Conservation (phyloP, 768 basidiomycete genomes). For the Lactarius trivialis region DNA sequence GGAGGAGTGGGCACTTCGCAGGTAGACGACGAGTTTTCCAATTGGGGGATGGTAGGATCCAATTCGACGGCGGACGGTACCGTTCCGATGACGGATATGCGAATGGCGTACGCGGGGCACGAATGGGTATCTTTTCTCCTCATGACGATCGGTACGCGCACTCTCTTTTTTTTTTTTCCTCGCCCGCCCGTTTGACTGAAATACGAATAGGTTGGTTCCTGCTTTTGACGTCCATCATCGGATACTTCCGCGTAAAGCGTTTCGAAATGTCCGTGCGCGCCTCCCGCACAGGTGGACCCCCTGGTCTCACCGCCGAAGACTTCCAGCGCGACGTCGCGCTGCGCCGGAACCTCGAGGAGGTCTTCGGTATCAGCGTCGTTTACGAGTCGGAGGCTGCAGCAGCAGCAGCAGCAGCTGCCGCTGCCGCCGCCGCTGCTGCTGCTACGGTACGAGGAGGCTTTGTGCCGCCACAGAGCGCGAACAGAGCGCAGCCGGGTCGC, state of each 20-base stretch:
- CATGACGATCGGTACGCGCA: conserved; percentile 69
- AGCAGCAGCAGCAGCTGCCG: too few species aligned
- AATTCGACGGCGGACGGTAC: conserved; percentile 16
- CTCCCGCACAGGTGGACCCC: conserved; percentile 12
- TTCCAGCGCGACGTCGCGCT: conserved; percentile 8
- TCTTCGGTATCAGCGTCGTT: conserved; percentile 18
- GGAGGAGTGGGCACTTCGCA: neutral
- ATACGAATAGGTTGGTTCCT: conserved; percentile 79
- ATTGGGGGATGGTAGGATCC: conserved; percentile 8
- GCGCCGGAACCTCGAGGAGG: conserved; percentile 18
- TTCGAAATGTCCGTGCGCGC: conserved; percentile 71
- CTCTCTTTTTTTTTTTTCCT: neutral
- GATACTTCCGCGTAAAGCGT: conserved; percentile 79
- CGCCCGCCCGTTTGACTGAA: neutral
- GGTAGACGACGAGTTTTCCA: neutral
- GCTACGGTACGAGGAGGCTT: neutral
- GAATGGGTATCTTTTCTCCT: conserved; percentile 91
- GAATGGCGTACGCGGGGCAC: conserved; percentile 40
- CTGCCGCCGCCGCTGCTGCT: neutral
- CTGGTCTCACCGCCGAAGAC: conserved; percentile 9
- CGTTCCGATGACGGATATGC: neutral
- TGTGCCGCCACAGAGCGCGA: neutral
- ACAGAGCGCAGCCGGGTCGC: neutral
- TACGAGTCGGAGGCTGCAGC: neutral
- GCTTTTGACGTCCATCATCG: conserved; percentile 72